Percentiles rank a stretch among this genome's conserved stretches.
phyloP scores from a whole-genome alignment of 2,329 filamentous ascomycete genomes.

The Reticulascus tulasneorum region DNA sequence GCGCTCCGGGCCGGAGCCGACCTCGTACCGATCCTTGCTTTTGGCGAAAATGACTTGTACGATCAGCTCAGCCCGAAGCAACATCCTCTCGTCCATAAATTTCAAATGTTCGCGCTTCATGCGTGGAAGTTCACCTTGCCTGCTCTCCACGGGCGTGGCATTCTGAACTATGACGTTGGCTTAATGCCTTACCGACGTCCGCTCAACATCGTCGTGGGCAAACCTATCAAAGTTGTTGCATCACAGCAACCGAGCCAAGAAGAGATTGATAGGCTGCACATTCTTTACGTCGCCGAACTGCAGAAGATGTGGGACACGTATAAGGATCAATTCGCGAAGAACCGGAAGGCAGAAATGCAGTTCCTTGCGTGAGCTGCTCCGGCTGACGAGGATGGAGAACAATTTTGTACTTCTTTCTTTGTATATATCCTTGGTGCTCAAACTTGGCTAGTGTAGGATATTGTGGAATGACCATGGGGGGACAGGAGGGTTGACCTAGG shows the following conservation, averaged over 20 bases:
- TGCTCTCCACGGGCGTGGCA: constrained; percentile 81
- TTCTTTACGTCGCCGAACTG: constrained; percentile 71
- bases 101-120: constrained; percentile 81
- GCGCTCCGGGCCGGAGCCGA: constrained; percentile 90
- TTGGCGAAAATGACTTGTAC: constrained; percentile 95
- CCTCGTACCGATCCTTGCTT: constrained; percentile 84
- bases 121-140: constrained; percentile 90
- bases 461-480: too few relatives aligned
- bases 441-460: too few relatives aligned
- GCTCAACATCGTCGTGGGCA: constrained; percentile 84
- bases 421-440: background rate
- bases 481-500: too few relatives aligned
- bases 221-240: constrained; percentile 68
- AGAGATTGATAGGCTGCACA: constrained; percentile 79
- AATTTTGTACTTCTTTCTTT: background rate
- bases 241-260: constrained; percentile 62
- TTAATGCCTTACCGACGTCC: constrained; percentile 89
- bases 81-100: constrained; percentile 74
- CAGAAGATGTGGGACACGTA: constrained; percentile 70
- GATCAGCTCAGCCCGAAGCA: constrained; percentile 76
- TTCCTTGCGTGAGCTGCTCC: constrained; percentile 64
- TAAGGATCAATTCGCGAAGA: constrained; percentile 69
- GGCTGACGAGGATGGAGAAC: background rate
- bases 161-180: constrained; percentile 97
- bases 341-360: constrained; percentile 61